A percentile compares a stretch with the other conserved stretches of the same genome.
Conservation (phyloP, 2,329 filamentous ascomycete species). For the Penicillium digitatum region DNA sequence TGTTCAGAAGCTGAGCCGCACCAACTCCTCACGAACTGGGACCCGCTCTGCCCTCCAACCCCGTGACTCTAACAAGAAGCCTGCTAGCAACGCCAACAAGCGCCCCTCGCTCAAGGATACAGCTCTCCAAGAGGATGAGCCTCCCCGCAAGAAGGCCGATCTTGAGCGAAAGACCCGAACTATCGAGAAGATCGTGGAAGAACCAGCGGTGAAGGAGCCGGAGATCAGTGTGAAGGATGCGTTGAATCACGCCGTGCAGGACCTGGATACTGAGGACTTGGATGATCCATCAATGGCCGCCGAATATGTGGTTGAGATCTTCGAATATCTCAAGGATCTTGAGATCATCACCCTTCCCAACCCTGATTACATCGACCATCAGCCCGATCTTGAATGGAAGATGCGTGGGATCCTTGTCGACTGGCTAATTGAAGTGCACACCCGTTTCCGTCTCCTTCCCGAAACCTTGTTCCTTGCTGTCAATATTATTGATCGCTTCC, state of each 20-base stretch:
- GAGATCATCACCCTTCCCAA: conserved; percentile 80
- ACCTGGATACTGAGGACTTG: conserved; percentile 80
- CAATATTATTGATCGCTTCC: conserved; percentile 97
- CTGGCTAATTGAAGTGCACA: conserved; percentile 98
- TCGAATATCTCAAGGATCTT: conserved; percentile 86
- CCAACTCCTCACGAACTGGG: conserved; percentile 56
- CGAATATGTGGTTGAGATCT: conserved; percentile 95
- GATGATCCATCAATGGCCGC: conserved; percentile 97
- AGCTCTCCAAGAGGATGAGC: conserved; percentile 55
- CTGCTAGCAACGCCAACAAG: conserved; percentile 59
- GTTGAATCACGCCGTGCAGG: conserved; percentile 37
- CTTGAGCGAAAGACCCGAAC: conserved; percentile 45
- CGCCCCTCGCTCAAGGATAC: conserved; percentile 60
- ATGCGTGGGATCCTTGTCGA: conserved; percentile 95
- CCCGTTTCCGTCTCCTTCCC: conserved; percentile 87
- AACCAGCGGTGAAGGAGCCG: conserved; percentile 17
- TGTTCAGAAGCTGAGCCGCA: conserved; percentile 67
- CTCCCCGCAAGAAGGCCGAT: conserved; percentile 63
- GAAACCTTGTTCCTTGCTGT: conserved; percentile 95
- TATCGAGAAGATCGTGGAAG: background rate
- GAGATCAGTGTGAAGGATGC: conserved; percentile 39
- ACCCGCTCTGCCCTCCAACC: conserved; percentile 49
- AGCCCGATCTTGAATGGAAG: conserved; percentile 96
- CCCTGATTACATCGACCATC: conserved; percentile 89
- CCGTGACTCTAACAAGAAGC: conserved; percentile 67